Percentiles rank a stretch among this genome's conserved stretches.
These are phyloP conservation scores for Nemania abortiva DNA, from an alignment of 2,329 filamentous ascomycete species.

Conservation along the genomic window DNA sequence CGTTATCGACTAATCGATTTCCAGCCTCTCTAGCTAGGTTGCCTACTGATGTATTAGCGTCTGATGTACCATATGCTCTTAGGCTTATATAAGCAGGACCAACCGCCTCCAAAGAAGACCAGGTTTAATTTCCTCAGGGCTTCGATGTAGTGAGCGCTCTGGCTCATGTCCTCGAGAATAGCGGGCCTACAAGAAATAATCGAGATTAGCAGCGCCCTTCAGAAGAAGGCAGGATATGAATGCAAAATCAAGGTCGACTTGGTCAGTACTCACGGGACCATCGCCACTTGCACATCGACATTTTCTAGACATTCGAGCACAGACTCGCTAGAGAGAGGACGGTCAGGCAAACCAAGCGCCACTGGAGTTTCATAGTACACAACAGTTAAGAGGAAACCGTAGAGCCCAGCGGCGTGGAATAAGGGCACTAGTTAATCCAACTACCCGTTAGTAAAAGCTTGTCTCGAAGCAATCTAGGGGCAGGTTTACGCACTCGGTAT, in stretches of 20 bases:
- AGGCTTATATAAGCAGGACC: constrained; percentile 26
- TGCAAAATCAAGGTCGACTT: not conserved
- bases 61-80: constrained; percentile 7
- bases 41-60: constrained; percentile 44
- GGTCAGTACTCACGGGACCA: constrained; percentile 42
- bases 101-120: constrained; percentile 56
- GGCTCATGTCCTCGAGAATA: constrained; percentile 59
- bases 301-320: constrained; percentile 41
- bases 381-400: constrained; percentile 36
- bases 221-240: not conserved
- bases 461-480: not conserved
- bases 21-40: constrained; percentile 55
- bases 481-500: constrained; percentile 47
- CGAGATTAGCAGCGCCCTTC: constrained; percentile 11
- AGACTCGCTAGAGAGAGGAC: constrained; percentile 44
- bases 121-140: constrained; percentile 52
- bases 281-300: constrained; percentile 34
- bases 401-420: constrained; percentile 48
- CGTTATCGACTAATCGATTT: constrained; percentile 53
- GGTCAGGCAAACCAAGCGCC: constrained; percentile 41
- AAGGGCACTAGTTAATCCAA: constrained; percentile 44
- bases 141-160: constrained; percentile 49
- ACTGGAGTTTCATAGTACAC: constrained; percentile 42
- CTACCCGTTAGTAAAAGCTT: not conserved
- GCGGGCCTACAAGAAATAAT: constrained; percentile 50